Base-by-base conservation (phyloP, 2,329 filamentous ascomycete genomes). In the Cyphellophora attinorum region DNA sequence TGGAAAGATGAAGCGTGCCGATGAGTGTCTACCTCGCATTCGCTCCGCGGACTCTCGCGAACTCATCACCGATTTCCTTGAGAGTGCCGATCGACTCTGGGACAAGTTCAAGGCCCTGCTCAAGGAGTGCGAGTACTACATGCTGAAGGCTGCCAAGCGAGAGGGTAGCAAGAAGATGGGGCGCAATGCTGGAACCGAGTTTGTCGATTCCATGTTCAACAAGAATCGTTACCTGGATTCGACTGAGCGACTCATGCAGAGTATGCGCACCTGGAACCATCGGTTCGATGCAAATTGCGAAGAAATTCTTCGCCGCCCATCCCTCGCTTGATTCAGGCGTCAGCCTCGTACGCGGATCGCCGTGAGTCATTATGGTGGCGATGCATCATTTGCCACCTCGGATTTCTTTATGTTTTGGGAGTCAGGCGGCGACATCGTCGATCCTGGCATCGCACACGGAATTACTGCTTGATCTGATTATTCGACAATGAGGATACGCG, bases 281-380 rank as follows among this genome's bases (percentile, higher is more conserved):
- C 81, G 89, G 30, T 98, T 95, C 60, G 86, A 95, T 53, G 85
- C 84, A 59, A 95, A 96, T 68, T 94, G 86, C 63, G 85, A 93
- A 52, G 83, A 89, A 17, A 89, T 96, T 49, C 68, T 96, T 39
- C 66, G 67, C 43, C 57, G 68, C 47, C 69, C 72, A 37, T 56
- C 56, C 30, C 52, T 56, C 44, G 44, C 44, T 41, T 46, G 40
- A 31, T 31, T 18, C 12, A n/a, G 19, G 31, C 11, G 23, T 8
- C 23, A 17, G 25, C 14, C 23, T n/a, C 23, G 14, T 27, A n/a
- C n/a, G n/a, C n/a, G n/a, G n/a, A n/a, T n/a, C n/a, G n/a, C n/a
- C n/a, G n/a, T n/a, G n/a, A n/a, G n/a, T n/a, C n/a, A n/a, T n/a
- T n/a, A n/a, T n/a, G n/a, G n/a, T n/a, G n/a, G n/a, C n/a, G n/a